A percentile compares a stretch with the other conserved stretches of the same genome.
Evolutionary conservation across 192 early-diverging fungal species (phyloP).

Genomic region (Phycomyces nitens): DNA sequence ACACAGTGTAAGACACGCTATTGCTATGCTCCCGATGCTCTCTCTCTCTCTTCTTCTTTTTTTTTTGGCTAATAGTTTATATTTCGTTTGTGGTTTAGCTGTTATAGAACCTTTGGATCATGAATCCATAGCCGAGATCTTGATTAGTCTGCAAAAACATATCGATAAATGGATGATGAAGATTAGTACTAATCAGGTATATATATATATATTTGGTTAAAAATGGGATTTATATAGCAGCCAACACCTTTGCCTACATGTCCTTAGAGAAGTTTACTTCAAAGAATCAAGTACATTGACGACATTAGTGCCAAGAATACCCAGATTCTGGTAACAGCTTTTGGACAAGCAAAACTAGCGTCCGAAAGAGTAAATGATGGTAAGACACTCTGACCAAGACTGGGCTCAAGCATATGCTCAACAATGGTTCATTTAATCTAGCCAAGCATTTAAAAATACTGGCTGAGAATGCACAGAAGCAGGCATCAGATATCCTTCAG

Average conservation of each 20-base stretch:
- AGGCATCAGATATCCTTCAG: not conserved
- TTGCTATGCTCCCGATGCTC: not conserved
- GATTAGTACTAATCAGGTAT: slow-evolving; percentile 1
- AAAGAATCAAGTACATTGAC: slow-evolving; percentile 20
- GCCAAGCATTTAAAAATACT: slow-evolving; percentile 7
- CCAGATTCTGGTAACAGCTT: slow-evolving; percentile 3
- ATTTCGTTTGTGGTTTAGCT: no score
- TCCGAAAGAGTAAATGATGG: slow-evolving; percentile 12
- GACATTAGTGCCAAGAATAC: slow-evolving; percentile 2
- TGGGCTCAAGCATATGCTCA: no score
- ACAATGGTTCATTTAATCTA: not conserved
- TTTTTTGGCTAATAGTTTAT: no score
- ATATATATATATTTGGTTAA: not conserved
- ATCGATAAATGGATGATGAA: not conserved
- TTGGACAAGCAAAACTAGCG: slow-evolving; percentile 3
- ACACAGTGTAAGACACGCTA: not conserved
- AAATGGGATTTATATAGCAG: not conserved
- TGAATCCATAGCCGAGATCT: slow-evolving; percentile 3
- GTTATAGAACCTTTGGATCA: not conserved
- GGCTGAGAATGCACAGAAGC: not conserved
- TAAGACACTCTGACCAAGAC: no score
- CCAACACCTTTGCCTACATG: not conserved
- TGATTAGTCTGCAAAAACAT: slow-evolving; percentile 6
- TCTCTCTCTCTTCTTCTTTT: no score
- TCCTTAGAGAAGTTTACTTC: slow-evolving; percentile 1